phyloP scores from a whole-genome alignment of 345 rosid genomes.

The Brassica incana region DNA sequence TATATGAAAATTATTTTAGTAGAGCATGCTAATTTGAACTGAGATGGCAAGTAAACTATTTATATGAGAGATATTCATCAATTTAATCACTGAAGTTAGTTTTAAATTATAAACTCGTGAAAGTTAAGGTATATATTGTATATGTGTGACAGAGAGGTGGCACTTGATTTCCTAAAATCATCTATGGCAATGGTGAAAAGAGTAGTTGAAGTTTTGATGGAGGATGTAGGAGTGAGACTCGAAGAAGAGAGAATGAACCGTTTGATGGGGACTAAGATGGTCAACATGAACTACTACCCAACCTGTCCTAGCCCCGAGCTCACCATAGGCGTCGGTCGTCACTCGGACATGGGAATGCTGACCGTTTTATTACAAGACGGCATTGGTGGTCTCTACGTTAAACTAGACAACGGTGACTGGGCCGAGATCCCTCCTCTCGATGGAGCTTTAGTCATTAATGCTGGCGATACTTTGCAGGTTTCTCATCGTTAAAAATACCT shows the following conservation, averaged over 20 bases:
- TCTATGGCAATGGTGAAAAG: conserved; percentile 49
- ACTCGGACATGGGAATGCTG: conserved; percentile 61
- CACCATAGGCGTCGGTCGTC: conserved; percentile 60
- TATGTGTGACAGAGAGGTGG: conserved; percentile 41
- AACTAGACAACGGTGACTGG: conserved; percentile 45
- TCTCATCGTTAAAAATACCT: not conserved
- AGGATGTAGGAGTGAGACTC: conserved; percentile 43
- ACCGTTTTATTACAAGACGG: conserved; percentile 62
- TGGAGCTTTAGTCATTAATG: conserved; percentile 47
- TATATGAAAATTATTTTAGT: not conserved
- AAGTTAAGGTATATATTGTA: not conserved
- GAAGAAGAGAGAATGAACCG: conserved; percentile 45
- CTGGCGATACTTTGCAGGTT: conserved; percentile 48
- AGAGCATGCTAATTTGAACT: not conserved
- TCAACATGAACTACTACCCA: conserved; percentile 66
- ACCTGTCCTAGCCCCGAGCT: conserved; percentile 59
- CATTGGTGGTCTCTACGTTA: conserved; percentile 65
- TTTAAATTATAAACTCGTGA: not conserved
- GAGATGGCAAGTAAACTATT: not conserved
- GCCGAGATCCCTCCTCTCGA: conserved; percentile 42
- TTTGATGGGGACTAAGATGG: conserved; percentile 45
- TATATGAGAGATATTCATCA: not conserved
- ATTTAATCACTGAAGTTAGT: not conserved
- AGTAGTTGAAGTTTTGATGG: conserved; percentile 44
- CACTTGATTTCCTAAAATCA: conserved; percentile 48